Evolutionary conservation across 2,329 filamentous ascomycete species (phyloP).

Genomic region (Fusarium gaditjirri): DNA sequence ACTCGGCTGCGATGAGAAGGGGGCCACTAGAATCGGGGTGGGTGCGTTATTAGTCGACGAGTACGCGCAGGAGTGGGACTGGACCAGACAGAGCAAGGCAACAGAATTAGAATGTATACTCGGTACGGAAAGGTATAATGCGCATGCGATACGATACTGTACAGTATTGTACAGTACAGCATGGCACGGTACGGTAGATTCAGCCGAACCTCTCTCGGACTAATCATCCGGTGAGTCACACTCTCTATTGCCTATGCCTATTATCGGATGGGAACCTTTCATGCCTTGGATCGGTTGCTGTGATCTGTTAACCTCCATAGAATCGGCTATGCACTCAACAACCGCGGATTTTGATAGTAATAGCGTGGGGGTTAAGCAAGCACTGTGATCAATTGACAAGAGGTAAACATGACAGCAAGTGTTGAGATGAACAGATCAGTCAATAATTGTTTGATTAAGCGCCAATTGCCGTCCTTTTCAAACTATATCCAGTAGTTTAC

Average conservation of each 20-base stretch:
- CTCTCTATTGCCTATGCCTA: not conserved
- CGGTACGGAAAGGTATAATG: not conserved
- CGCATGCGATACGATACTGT: not conserved
- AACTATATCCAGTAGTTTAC: conserved; percentile 3
- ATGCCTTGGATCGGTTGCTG: not conserved
- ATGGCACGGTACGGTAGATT: not conserved
- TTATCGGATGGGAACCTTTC: conserved; percentile 9
- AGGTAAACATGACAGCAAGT: not conserved
- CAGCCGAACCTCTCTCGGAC: conserved; percentile 11
- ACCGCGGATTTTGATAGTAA: conserved; percentile 13
- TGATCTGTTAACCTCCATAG: not conserved
- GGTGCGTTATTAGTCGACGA: conserved; percentile 31
- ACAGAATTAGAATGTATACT: conserved; percentile 12
- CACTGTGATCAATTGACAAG: not conserved
- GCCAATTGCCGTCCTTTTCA: conserved; percentile 7
- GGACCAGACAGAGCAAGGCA: not conserved
- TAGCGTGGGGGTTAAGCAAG: conserved; percentile 22
- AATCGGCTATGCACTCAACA: conserved; percentile 2
- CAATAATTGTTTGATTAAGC: not conserved
- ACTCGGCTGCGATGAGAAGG: conserved; percentile 32
- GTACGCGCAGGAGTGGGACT: conserved; percentile 33
- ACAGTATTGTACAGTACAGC: not conserved
- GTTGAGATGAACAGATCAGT: not conserved
- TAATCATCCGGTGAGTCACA: conserved; percentile 33
- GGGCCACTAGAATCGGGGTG: conserved; percentile 34